Base-by-base conservation (phyloP, 345 rosid genomes). In the Adansonia digitata region DNA sequence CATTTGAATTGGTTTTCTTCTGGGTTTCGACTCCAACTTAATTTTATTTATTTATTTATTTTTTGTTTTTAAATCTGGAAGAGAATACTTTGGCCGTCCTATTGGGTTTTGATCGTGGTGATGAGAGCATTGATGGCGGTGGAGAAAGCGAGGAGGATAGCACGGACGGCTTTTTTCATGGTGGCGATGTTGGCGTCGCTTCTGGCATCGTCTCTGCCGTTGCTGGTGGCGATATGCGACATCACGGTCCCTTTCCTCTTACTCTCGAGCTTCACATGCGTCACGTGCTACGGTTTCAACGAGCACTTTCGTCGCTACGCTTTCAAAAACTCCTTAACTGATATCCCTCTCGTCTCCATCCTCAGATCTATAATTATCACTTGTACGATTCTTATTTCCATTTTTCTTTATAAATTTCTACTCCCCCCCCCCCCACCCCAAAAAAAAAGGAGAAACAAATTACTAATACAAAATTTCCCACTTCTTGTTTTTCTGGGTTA, bases 141-240 rank as follows among this genome's bases (percentile, higher is more conserved):
- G 51, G 97, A 94, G 60, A 94, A 91, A 84, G 76, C 55, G 71
- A 84, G 88, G 80, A 85, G 98, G 82, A 85, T 88, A 76, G 75
- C 81, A 5, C 74, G 94, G 81, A 94, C 98, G 62, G 78, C 80
- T 15, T 92, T 92, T 72, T 94, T 92, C 79, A 84, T 94, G 91
- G 90, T 94, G 80, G 97, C 97, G 60, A 92, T 94, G 98, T 82
- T 94, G 76, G 92, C 86, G 20, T 94, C 98, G 52, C 87, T 94
- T 15, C 73, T 94, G 63, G 89, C 84, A 7, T 92, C 97, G 17
- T 94, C 97, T 26, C 79, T 94, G 75, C 97, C 97, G 66, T 78
- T 94, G 57, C 87, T 94, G 74, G 98, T 94, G 73, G 92, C 97
- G 76, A 60, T 89, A 7, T 89, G 85, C 2, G 98, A 94, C 69